phyloP scores from a whole-genome alignment of 495 filamentous ascomycete genomes.

The Penicillium psychrofluorescens region DNA sequence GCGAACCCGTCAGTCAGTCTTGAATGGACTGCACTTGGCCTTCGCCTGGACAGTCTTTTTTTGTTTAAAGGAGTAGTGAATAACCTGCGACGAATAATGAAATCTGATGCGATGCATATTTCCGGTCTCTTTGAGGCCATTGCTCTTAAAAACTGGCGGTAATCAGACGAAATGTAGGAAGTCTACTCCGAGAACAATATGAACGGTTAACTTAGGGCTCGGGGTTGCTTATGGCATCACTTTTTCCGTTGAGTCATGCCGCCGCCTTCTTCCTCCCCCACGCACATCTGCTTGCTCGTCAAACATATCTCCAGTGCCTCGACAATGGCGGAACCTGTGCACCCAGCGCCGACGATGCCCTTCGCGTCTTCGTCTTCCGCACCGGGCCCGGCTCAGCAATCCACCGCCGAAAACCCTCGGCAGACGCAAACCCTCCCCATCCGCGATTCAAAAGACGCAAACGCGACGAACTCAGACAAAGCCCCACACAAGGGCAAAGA shows the following conservation, averaged over 20 bases:
- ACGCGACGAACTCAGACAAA: constrained; percentile 25
- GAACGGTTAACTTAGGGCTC: constrained; percentile 13
- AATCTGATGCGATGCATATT: constrained; percentile 15
- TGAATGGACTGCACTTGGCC: too few relatives aligned
- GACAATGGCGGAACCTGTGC: constrained; percentile 24
- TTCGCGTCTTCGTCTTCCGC: constrained; percentile 8
- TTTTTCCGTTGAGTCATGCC: constrained; percentile 32
- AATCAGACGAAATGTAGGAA: neutral
- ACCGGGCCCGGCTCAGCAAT: constrained; percentile 5
- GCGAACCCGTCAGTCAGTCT: too few relatives aligned
- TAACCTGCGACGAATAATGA: constrained; percentile 18
- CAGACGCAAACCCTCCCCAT: constrained; percentile 17
- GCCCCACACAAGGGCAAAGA: constrained; percentile 20
- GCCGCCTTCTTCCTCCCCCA: constrained; percentile 20
- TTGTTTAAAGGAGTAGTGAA: neutral
- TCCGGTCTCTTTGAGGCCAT: neutral
- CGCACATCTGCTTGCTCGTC: constrained; percentile 15
- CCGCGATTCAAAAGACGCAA: constrained; percentile 22
- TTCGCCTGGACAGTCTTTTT: constrained; percentile 5
- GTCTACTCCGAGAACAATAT: neutral
- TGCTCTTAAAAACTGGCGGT: constrained; percentile 1
- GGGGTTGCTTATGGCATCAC: constrained; percentile 34
- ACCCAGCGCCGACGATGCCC: constrained; percentile 14
- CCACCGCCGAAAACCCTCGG: constrained; percentile 13
- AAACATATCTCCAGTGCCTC: constrained; percentile 12